phyloP scores from a whole-genome alignment of 2,329 filamentous ascomycete genomes.

The Alternaria conjuncta region DNA sequence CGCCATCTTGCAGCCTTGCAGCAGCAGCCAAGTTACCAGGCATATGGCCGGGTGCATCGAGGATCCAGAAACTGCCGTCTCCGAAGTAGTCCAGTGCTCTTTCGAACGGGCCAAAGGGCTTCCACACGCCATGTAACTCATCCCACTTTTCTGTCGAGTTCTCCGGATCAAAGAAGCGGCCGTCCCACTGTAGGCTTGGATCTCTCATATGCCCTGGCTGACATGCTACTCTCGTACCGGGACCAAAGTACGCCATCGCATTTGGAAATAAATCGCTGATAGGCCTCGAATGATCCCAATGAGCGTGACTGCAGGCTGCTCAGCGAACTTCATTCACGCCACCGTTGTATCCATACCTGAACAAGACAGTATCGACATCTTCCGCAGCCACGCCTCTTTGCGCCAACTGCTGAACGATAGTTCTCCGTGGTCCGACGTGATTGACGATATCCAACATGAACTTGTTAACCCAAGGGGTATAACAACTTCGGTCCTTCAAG shows the following conservation, averaged over 20 bases:
- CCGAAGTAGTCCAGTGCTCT: constrained; percentile 47
- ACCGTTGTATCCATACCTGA: constrained; percentile 27
- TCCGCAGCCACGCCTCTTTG: constrained; percentile 26
- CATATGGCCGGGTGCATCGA: constrained; percentile 49
- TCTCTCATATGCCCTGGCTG: constrained; percentile 40
- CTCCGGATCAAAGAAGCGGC: constrained; percentile 42
- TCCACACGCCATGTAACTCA: constrained; percentile 39
- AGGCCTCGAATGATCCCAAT: constrained; percentile 43
- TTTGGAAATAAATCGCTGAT: constrained; percentile 38
- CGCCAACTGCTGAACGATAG: constrained; percentile 35
- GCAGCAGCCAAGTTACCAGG: constrained; percentile 49
- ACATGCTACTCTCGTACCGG: constrained; percentile 35
- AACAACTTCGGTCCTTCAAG: constrained; percentile 36
- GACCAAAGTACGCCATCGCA: constrained; percentile 40
- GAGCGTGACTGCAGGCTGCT: constrained; percentile 35
- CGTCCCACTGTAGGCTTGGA: constrained; percentile 39
- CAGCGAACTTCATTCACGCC: not conserved
- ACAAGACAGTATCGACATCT: constrained; percentile 36
- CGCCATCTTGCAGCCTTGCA: constrained; percentile 30
- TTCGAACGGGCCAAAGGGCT: constrained; percentile 44
- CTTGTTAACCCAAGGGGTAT: constrained; percentile 44
- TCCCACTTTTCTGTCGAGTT: constrained; percentile 35
- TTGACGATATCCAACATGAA: constrained; percentile 37
- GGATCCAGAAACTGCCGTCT: constrained; percentile 50
- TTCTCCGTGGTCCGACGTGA: constrained; percentile 35